phyloP scores from a whole-genome alignment of 805 yeast genomes.

The Candida chilensis region DNA sequence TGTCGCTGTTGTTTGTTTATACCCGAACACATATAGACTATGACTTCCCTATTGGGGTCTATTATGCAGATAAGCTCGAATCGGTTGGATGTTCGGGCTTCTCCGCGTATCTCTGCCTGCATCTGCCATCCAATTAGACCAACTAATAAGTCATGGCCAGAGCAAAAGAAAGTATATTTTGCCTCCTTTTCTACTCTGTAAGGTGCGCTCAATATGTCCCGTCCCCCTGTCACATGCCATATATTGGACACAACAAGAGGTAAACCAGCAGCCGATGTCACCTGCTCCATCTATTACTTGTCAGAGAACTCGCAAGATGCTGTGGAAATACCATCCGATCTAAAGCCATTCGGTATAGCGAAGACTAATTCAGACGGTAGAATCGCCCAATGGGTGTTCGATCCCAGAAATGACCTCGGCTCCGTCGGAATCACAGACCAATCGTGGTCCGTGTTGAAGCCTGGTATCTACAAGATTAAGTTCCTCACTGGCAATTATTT shows the following conservation, averaged over 20 bases:
- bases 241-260: slow-evolving; percentile 80
- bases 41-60: too few species aligned
- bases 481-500: slow-evolving; percentile 72
- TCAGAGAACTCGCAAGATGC: slow-evolving; percentile 11
- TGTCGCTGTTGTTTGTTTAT: too few species aligned
- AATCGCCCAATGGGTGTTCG: slow-evolving; percentile 54
- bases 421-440: slow-evolving; percentile 17
- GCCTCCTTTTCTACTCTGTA: too few species aligned
- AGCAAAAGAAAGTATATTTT: too few species aligned
- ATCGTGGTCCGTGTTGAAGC: slow-evolving; percentile 34
- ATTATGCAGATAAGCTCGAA: too few species aligned
- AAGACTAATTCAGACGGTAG: slow-evolving; percentile 79
- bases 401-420: slow-evolving; percentile 19
- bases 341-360: slow-evolving; percentile 53
- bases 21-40: too few species aligned
- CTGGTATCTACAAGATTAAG: slow-evolving; percentile 69
- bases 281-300: slow-evolving; percentile 47
- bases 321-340: slow-evolving; percentile 17
- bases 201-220: too few species aligned
- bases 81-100: too few species aligned
- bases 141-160: too few species aligned
- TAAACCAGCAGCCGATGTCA: slow-evolving; percentile 71
- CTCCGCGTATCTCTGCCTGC: too few species aligned
- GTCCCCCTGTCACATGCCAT: slow-evolving; percentile 77
- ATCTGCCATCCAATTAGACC: too few species aligned